These are phyloP conservation scores for Aphanomyces cochlioides DNA, from an alignment of 352 stramenopile genomes.

Conservation along the genomic window DNA sequence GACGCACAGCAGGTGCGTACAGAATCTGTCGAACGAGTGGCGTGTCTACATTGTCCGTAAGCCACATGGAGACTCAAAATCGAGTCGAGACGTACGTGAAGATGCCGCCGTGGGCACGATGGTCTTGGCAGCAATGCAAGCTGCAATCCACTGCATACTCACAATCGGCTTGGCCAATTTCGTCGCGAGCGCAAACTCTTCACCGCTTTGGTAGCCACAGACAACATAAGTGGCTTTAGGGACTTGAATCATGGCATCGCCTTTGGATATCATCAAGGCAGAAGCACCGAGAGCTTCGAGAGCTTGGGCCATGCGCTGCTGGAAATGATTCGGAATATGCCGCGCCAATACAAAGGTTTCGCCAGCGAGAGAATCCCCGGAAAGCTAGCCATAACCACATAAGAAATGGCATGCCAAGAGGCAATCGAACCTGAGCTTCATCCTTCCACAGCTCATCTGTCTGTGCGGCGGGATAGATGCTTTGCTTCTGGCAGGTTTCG, in stretches of 20 bases:
- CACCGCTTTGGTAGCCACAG: slow-evolving; percentile 70
- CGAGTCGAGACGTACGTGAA: slow-evolving; percentile 31
- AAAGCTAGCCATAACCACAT: slow-evolving; percentile 5
- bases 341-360: slow-evolving; percentile 70
- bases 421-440: slow-evolving; percentile 32
- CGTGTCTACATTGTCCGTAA: slow-evolving; percentile 8
- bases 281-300: slow-evolving; percentile 77
- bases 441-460: slow-evolving; percentile 27
- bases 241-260: slow-evolving; percentile 64
- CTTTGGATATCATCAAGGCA: slow-evolving; percentile 58
- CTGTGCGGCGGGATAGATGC: not conserved
- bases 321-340: slow-evolving; percentile 62
- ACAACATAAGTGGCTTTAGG: slow-evolving; percentile 64
- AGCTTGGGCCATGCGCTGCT: slow-evolving; percentile 61
- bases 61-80: not conserved
- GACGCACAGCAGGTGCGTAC: slow-evolving; percentile 53
- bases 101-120: not conserved
- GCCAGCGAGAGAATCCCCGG: slow-evolving; percentile 39
- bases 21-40: slow-evolving; percentile 44
- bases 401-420: slow-evolving; percentile 25
- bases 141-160: slow-evolving; percentile 77
- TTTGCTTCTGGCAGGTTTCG: slow-evolving; percentile 18
- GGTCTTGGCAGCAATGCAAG: slow-evolving; percentile 34
- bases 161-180: slow-evolving; percentile 67
- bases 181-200: slow-evolving; percentile 75